Percentiles rank a stretch among this genome's conserved stretches.
Conservation (phyloP, 768 basidiomycete species). For the Tylopilus felleus region DNA sequence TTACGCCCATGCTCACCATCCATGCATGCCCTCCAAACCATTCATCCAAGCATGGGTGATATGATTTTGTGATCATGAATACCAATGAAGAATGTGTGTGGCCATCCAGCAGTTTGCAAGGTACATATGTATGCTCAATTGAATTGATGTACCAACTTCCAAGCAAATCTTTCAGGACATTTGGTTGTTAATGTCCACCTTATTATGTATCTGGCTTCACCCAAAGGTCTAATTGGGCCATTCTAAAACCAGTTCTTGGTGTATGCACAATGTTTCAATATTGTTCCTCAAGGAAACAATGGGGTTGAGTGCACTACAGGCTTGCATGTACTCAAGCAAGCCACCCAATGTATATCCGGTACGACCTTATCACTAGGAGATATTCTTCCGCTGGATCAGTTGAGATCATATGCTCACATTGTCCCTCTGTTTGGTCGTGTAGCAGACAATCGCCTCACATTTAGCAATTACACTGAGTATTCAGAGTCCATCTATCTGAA, state of each 20-base stretch:
- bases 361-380: background rate
- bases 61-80: background rate
- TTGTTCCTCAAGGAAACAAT: background rate
- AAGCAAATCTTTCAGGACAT: background rate
- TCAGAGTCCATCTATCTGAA: background rate
- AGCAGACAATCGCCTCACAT: constrained; percentile 2
- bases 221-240: too few species aligned
- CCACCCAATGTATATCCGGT: background rate
- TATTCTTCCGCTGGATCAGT: constrained; percentile 7
- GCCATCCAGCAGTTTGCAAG: background rate
- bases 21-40: background rate
- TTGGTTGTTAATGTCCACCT: background rate
- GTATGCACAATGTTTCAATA: background rate
- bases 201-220: background rate
- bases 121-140: background rate
- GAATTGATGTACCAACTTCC: too few species aligned
- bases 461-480: background rate
- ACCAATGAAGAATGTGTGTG: background rate
- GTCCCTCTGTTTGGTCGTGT: constrained; percentile 4
- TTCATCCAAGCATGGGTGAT: background rate
- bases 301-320: background rate
- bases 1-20: background rate
- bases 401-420: constrained; percentile 7
- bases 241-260: background rate
- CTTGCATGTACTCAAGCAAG: constrained; percentile 8